A percentile compares a stretch with the other conserved stretches of the same genome.
These are phyloP conservation scores for Lecanicillium sp. DNA, from an alignment of 2,329 filamentous ascomycete genomes.

Conservation along the genomic window DNA sequence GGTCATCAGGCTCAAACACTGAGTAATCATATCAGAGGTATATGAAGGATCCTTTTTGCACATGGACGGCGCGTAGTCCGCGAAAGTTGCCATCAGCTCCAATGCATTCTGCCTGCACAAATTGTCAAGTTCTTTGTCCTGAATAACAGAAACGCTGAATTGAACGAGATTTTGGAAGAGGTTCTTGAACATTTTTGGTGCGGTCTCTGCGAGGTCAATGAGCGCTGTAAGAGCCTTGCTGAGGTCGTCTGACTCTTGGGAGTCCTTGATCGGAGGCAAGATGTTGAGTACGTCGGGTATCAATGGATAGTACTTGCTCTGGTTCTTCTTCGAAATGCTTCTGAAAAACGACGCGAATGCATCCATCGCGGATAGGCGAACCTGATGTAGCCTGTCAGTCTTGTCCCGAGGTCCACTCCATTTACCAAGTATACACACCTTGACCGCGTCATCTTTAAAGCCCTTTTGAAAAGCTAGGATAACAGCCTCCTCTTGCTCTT, in stretches of 20 bases:
- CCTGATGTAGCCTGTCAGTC: conserved; percentile 36
- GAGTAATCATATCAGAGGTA: conserved; percentile 94
- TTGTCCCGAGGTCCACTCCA: conserved; percentile 10
- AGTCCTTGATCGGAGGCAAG: conserved; percentile 86
- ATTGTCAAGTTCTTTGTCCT: conserved; percentile 90
- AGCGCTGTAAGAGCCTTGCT: conserved; percentile 84
- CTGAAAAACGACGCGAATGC: conserved; percentile 96
- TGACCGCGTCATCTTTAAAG: conserved; percentile 80
- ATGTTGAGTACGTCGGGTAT: conserved; percentile 92
- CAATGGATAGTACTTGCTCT: conserved; percentile 79
- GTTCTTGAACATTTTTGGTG: conserved; percentile 93
- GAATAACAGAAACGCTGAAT: conserved; percentile 88
- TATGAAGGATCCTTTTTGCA: conserved; percentile 92
- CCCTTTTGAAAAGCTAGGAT: conserved; percentile 81
- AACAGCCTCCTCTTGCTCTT: conserved; percentile 88
- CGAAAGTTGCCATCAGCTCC: conserved; percentile 96
- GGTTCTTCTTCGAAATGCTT: conserved; percentile 78
- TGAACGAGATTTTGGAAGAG: conserved; percentile 90
- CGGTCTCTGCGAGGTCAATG: conserved; percentile 90
- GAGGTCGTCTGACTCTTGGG: conserved; percentile 81
- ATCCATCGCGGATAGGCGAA: conserved; percentile 90
- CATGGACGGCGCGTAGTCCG: conserved; percentile 88
- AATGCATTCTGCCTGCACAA: conserved; percentile 88
- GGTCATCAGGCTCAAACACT: conserved; percentile 96
- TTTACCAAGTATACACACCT: conserved; percentile 41